Conservation (phyloP, 306 rosid genomes). For the Inga oerstediana region DNA sequence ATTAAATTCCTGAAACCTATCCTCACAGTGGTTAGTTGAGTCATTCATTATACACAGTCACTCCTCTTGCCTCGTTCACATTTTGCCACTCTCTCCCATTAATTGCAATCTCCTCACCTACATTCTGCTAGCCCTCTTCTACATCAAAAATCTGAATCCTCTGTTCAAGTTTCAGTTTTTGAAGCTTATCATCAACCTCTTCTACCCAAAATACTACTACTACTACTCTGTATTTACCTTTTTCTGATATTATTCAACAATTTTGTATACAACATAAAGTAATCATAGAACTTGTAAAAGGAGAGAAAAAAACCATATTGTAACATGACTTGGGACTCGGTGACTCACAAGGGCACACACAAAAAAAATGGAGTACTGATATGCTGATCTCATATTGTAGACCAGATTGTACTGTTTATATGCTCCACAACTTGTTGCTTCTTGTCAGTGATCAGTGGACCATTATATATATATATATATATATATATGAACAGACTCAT, state of each 20-base stretch:
- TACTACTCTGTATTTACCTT: background rate
- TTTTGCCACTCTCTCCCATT: background rate
- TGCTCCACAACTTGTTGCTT: constrained; percentile 39
- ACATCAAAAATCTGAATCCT: background rate
- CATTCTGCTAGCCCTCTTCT: background rate
- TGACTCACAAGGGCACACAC: background rate
- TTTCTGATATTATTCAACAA: background rate
- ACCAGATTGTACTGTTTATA: constrained; percentile 29
- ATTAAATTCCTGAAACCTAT: background rate
- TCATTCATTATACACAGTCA: background rate
- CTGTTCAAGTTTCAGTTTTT: no score
- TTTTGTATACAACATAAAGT: background rate
- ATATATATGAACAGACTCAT: background rate
- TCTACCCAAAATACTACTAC: background rate
- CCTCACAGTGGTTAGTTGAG: background rate
- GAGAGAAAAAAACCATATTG: background rate
- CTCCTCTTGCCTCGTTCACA: background rate
- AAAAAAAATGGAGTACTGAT: background rate
- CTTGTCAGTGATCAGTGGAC: constrained; percentile 41
- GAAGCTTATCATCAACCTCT: background rate
- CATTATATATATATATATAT: background rate
- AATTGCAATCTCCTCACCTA: background rate
- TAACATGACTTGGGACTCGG: background rate
- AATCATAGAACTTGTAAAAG: no score
- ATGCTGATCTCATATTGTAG: constrained; percentile 19